Base-by-base conservation (phyloP, 495 filamentous ascomycete species). In the Immersiella caudata region DNA sequence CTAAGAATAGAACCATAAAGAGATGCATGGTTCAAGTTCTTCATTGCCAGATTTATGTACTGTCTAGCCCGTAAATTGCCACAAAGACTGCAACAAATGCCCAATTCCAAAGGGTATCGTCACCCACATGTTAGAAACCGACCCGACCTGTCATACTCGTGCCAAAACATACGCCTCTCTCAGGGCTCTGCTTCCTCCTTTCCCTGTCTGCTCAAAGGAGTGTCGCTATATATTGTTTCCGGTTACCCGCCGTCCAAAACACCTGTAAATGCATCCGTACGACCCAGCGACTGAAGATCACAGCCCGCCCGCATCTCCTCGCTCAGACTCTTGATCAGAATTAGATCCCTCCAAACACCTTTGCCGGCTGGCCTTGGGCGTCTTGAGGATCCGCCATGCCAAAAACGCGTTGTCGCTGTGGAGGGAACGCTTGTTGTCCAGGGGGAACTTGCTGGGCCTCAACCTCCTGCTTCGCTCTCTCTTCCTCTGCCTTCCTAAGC, bases 401-500 rank as follows among this genome's bases (percentile, higher is more conserved):
- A 18, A 46, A 46, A 46, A 46, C 11, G 5, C 16, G 40, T 12
- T 46, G 40, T 46, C 40, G 6, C 16, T 46, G 40, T 14, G 40
- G 40, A 14, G 40, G 40, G 11, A 46, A 46, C 14, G 16, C 40
- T 46, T 46, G 40, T 18, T 46, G 40, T 14, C 40, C 40, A 2
- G 40, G 40, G 6, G 40, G 40, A 6, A 46, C 50, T 65, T 65
- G 6, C 65, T 60, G 25, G 59, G 62, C 64, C 57, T 64, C 70
- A 18, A 0, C 35, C 1, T 36, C 35, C 66, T 66, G 68, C 50
- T 49, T 54, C 21, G 12, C 18, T 8, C 40, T 22, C 36, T 69
- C 70, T 52, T 69, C 64, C 27, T 70, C 64, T 25, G 60, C 60
- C 21, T 67, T 67, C n/a, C 52, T 24, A 11, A 36, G 36, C 6